Evolutionary conservation across 345 rosid species (phyloP).

Genomic region (Bretschneidera sinensis): DNA sequence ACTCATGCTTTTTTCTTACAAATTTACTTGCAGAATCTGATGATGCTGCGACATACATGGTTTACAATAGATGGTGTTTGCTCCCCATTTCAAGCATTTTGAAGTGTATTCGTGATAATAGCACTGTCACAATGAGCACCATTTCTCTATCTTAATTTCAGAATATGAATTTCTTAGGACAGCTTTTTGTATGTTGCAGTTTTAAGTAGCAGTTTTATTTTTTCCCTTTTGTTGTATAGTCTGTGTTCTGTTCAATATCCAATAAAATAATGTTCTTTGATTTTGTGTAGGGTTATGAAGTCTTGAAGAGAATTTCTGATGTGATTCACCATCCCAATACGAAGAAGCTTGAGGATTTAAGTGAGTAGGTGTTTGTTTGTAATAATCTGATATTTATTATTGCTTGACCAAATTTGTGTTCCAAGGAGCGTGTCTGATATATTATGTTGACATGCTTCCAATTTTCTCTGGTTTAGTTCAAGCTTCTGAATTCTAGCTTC

Average conservation of each 20-base stretch:
- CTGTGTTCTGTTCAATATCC: no score
- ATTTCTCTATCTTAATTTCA: background rate
- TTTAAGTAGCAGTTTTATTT: background rate
- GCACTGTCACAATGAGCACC: no score
- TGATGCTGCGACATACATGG: constrained; percentile 53
- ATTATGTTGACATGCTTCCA: no score
- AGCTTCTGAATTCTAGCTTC: background rate
- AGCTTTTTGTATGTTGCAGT: background rate
- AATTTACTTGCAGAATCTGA: constrained; percentile 61
- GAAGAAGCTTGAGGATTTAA: constrained; percentile 60
- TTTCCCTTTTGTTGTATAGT: no score
- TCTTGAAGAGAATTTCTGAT: constrained; percentile 68
- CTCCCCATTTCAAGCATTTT: background rate
- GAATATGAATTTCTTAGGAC: background rate
- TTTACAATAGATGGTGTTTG: constrained; percentile 57
- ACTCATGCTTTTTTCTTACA: constrained; percentile 1
- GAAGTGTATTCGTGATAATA: no score
- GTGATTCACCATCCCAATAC: constrained; percentile 42
- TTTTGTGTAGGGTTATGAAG: constrained; percentile 69
- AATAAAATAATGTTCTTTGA: constrained; percentile 14
- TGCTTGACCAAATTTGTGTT: constrained; percentile 6
- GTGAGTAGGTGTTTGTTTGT: constrained; percentile 46
- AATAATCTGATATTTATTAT: background rate
- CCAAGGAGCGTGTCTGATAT: background rate
- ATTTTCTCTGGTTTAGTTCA: background rate